These are phyloP conservation scores for Metschnikowia shivogae DNA, from an alignment of 805 yeast genomes.

Conservation along the genomic window DNA sequence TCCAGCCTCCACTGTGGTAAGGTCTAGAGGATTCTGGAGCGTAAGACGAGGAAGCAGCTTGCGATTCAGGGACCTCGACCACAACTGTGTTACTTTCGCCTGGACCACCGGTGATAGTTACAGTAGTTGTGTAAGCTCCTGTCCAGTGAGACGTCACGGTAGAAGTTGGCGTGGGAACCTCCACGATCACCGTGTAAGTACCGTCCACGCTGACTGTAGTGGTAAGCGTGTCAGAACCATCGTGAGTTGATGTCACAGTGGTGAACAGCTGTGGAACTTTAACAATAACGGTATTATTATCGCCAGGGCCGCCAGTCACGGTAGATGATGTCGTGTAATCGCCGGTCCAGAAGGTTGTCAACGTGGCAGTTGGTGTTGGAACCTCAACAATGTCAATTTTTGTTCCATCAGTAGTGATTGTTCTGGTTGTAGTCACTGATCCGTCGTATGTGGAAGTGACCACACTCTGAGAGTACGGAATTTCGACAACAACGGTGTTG, in stretches of 20 bases:
- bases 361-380: conserved; percentile 14
- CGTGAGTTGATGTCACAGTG: conserved; percentile 3
- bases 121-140: conserved; percentile 1
- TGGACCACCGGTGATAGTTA: conserved; percentile 3
- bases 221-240: neutral
- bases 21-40: too few species aligned
- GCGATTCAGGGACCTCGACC: conserved; percentile 5
- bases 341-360: conserved; percentile 9
- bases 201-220: neutral
- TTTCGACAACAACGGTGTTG: neutral
- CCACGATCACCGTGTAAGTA: conserved; percentile 7
- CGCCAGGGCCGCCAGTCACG: conserved; percentile 6
- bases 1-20: too few species aligned
- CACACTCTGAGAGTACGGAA: conserved; percentile 4
- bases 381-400: conserved; percentile 10
- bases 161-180: conserved; percentile 10
- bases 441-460: conserved; percentile 14
- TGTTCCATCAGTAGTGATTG: neutral
- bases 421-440: conserved; percentile 2
- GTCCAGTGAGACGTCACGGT: conserved; percentile 9
- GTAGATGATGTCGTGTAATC: conserved; percentile 3
- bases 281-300: conserved; percentile 18
- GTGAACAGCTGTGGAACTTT: conserved; percentile 1
- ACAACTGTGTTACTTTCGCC: conserved; percentile 17
- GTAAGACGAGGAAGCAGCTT: neutral